Conservation (phyloP, 192 early-diverging fungal genomes). For the Coemansia erecta region DNA sequence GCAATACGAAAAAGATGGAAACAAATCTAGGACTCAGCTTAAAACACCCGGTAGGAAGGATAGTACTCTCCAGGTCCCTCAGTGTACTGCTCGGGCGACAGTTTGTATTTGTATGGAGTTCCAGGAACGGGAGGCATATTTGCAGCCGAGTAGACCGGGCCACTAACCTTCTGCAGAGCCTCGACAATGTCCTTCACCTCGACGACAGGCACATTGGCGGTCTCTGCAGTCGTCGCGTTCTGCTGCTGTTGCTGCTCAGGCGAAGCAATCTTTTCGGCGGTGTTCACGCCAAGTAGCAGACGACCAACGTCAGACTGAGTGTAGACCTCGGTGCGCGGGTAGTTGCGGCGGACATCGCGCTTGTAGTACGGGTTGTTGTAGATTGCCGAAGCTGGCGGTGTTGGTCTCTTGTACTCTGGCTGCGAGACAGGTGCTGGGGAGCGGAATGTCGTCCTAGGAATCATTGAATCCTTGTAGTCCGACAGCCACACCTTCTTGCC, state of each 20-base stretch:
- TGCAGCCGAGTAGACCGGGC: constrained; percentile 54
- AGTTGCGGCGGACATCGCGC: constrained; percentile 88
- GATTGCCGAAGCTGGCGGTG: constrained; percentile 63
- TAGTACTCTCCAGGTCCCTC: constrained; percentile 54
- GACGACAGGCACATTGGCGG: constrained; percentile 17
- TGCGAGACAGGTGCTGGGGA: constrained; percentile 60
- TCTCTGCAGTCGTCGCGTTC: constrained; percentile 4
- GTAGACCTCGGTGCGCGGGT: constrained; percentile 82
- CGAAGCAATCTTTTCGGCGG: constrained; percentile 15
- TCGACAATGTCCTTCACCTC: constrained; percentile 49
- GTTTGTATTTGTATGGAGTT: constrained; percentile 48
- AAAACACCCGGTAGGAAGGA: constrained; percentile 52
- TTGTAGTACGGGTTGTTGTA: constrained; percentile 87
- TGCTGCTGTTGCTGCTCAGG: not conserved
- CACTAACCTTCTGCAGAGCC: constrained; percentile 49
- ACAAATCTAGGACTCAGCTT: not conserved
- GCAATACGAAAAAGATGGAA: not conserved
- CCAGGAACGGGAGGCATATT: constrained; percentile 61
- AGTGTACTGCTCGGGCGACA: constrained; percentile 39
- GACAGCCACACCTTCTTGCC: constrained; percentile 49
- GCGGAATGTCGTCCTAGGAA: constrained; percentile 66
- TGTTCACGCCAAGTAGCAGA: constrained; percentile 46
- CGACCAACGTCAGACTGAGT: constrained; percentile 73
- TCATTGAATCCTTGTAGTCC: constrained; percentile 66
- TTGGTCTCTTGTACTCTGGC: constrained; percentile 56